Percentiles rank a stretch among this genome's conserved stretches.
Evolutionary conservation across 1,284 basidiomycete genomes (phyloP).

Genomic region (Ceratobasidium sp.): DNA sequence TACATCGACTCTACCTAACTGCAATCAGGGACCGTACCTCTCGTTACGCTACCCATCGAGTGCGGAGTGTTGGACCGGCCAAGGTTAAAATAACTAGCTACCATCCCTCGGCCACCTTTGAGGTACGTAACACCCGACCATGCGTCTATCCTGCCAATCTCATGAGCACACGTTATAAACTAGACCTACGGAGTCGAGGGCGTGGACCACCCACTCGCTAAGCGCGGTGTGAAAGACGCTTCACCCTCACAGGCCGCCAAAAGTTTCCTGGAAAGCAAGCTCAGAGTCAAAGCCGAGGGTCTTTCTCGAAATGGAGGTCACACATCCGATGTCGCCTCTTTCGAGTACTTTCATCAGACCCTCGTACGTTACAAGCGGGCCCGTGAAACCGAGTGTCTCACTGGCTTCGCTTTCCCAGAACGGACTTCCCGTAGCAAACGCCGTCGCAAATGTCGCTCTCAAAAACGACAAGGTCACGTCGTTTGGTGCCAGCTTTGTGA

Average conservation of each 20-base stretch:
- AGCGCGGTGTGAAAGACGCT: constrained; percentile 44
- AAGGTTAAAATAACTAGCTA: constrained; percentile 18
- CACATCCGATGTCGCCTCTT: constrained; percentile 46
- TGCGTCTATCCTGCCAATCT: too few species aligned
- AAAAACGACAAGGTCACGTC: constrained; percentile 52
- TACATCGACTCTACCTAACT: not conserved
- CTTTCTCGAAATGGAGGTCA: constrained; percentile 51
- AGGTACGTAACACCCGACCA: too few species aligned
- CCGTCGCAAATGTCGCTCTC: constrained; percentile 57
- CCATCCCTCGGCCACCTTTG: constrained; percentile 21
- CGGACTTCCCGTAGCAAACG: constrained; percentile 56
- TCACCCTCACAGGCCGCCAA: constrained; percentile 49
- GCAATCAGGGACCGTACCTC: not conserved
- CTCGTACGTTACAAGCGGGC: constrained; percentile 50
- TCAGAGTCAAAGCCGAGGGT: constrained; percentile 46
- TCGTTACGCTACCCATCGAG: constrained; percentile 23
- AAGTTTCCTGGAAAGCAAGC: constrained; percentile 49
- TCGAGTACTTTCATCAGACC: constrained; percentile 54
- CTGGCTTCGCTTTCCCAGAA: constrained; percentile 50
- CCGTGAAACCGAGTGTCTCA: not conserved
- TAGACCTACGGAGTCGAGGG: not conserved
- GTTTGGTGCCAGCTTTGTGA: constrained; percentile 60
- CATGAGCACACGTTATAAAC: too few species aligned
- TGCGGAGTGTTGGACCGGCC: not conserved
- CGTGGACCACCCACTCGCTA: constrained; percentile 36